A percentile compares a stretch with the other conserved stretches of the same genome.
phyloP scores from a whole-genome alignment of 352 stramenopile species.

The Phytophthora boehmeriae region DNA sequence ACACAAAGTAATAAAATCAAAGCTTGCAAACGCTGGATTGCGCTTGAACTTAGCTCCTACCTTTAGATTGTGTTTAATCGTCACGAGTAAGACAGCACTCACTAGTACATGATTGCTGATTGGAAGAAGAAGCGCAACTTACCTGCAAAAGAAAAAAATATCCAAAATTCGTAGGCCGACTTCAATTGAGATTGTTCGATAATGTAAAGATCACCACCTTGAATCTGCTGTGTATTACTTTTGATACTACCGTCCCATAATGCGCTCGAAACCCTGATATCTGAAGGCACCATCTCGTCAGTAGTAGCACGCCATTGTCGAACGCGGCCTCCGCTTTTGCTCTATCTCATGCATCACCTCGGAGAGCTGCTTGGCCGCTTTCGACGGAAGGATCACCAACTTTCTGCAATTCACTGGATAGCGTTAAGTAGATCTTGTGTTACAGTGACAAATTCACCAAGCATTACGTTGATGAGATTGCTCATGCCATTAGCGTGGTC shows the following conservation, averaged over 20 bases:
- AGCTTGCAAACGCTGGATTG: no score
- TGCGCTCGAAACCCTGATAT: no score
- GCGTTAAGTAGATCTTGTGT: conserved; percentile 19
- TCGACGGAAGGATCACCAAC: background rate
- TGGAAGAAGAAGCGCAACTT: background rate
- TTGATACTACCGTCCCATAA: conserved; percentile 4
- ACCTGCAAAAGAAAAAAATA: background rate
- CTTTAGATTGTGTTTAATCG: background rate
- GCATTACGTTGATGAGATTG: conserved; percentile 9
- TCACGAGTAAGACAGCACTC: no score
- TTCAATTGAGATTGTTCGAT: conserved; percentile 9
- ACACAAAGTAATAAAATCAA: no score
- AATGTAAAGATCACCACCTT: background rate
- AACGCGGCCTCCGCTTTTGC: no score
- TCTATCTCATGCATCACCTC: conserved; percentile 8
- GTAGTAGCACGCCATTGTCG: no score
- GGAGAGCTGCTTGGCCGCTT: background rate
- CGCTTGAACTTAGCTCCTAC: no score
- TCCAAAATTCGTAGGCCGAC: conserved; percentile 4
- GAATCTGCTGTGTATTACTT: conserved; percentile 4
- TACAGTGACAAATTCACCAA: background rate
- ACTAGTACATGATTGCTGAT: background rate
- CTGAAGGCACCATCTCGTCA: no score
- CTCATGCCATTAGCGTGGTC: conserved; percentile 7
- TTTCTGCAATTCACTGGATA: conserved; percentile 6